These are phyloP conservation scores for Croton setiger DNA, from an alignment of 441 rosid species.

Conservation along the genomic window DNA sequence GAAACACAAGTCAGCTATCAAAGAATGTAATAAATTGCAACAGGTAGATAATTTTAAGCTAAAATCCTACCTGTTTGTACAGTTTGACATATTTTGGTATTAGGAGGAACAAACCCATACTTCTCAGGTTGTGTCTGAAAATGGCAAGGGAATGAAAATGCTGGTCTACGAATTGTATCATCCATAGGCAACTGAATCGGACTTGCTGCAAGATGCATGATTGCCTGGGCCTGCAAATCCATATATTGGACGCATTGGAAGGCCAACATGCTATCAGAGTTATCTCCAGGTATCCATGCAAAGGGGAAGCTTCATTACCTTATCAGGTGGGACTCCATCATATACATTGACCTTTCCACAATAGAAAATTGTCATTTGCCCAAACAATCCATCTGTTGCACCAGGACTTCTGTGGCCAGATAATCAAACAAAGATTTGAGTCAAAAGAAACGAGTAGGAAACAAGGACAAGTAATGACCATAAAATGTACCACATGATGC, in stretches of 20 bases:
- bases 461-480: not conserved
- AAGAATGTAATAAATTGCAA: constrained; percentile 9
- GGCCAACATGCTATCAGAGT: constrained; percentile 32
- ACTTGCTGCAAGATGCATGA: constrained; percentile 85
- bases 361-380: constrained; percentile 95
- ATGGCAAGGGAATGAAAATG: constrained; percentile 38
- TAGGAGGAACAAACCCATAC: constrained; percentile 32
- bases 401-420: constrained; percentile 42
- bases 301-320: constrained; percentile 56
- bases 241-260: constrained; percentile 37
- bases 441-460: not conserved
- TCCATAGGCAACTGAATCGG: constrained; percentile 53
- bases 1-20: not conserved
- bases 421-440: constrained; percentile 11
- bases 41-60: constrained; percentile 11
- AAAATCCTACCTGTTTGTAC: constrained; percentile 53
- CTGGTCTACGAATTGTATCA: constrained; percentile 35
- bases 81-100: constrained; percentile 38
- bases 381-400: constrained; percentile 39
- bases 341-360: constrained; percentile 90
- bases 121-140: constrained; percentile 33
- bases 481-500: not conserved
- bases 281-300: constrained; percentile 35
- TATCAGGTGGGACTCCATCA: constrained; percentile 74
- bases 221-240: constrained; percentile 78